Percentiles rank a stretch among this genome's conserved stretches.
Conservation (phyloP, 768 basidiomycete species). For the Xerocomus brunneocitrinus region DNA sequence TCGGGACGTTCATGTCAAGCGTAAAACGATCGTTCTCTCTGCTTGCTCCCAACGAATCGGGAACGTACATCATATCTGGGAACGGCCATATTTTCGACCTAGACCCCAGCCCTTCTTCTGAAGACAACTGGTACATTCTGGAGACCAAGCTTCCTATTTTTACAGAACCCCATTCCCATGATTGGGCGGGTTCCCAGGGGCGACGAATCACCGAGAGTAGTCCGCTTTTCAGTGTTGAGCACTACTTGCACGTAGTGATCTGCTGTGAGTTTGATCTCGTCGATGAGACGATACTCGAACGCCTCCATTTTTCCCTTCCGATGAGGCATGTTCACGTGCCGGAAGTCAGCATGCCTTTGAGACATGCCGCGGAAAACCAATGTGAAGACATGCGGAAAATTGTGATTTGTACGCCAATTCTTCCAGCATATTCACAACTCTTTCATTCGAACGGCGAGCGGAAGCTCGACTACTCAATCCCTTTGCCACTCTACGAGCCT, state of each 20-base stretch:
- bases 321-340: constrained; percentile 47
- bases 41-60: constrained; percentile 43
- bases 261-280: constrained; percentile 51
- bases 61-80: constrained; percentile 45
- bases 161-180: constrained; percentile 7
- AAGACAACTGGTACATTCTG: constrained; percentile 26
- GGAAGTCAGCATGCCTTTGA: background rate
- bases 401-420: constrained; percentile 27
- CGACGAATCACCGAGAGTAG: constrained; percentile 44
- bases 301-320: constrained; percentile 42
- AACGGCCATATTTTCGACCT: constrained; percentile 47
- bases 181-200: constrained; percentile 28
- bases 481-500: constrained; percentile 63
- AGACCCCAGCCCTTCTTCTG: constrained; percentile 16
- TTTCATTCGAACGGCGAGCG: constrained; percentile 71
- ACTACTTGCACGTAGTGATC: constrained; percentile 51
- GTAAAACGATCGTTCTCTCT: constrained; percentile 42
- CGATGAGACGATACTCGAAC: constrained; percentile 23
- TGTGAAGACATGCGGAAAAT: constrained; percentile 9
- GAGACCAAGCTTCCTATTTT: constrained; percentile 21
- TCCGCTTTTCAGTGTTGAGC: constrained; percentile 55
- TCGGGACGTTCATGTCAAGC: constrained; percentile 21
- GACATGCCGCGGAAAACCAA: background rate
- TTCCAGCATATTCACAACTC: constrained; percentile 77
- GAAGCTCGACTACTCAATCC: constrained; percentile 60